Conservation (phyloP, 768 basidiomycete genomes). For the Sporobolomyces pararoseus region DNA sequence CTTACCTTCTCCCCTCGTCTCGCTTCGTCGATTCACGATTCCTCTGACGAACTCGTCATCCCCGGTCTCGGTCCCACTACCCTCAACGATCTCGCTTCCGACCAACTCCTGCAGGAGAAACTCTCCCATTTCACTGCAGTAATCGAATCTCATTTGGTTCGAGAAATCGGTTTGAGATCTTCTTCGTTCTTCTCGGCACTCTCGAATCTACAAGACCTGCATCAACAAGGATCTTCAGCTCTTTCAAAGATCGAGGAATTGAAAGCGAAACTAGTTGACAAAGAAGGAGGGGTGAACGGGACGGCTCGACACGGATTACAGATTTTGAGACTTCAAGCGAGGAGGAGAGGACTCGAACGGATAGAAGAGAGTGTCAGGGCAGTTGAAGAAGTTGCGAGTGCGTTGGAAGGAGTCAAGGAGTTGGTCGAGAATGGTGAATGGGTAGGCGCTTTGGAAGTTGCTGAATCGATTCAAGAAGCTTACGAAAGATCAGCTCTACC, state of each 20-base stretch:
- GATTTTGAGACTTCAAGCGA: conserved; percentile 57
- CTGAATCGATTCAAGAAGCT: conserved; percentile 61
- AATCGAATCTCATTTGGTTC: conserved; percentile 87
- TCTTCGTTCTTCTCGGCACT: conserved; percentile 95
- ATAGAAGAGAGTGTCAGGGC: conserved; percentile 52
- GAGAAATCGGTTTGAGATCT: conserved; percentile 84
- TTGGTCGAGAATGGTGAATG: conserved; percentile 83
- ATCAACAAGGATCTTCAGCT: conserved; percentile 80
- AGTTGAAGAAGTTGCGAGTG: conserved; percentile 62
- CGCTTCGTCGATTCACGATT: background rate
- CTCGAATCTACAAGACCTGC: conserved; percentile 85
- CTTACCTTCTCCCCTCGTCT: conserved; percentile 28
- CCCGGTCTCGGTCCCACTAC: conserved; percentile 32
- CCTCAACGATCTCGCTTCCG: conserved; percentile 31
- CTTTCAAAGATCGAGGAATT: conserved; percentile 70
- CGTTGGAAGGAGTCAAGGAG: conserved; percentile 69
- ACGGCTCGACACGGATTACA: conserved; percentile 73
- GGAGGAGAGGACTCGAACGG: conserved; percentile 61
- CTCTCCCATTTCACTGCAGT: conserved; percentile 89
- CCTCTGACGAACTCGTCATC: background rate
- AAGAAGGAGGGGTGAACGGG: conserved; percentile 56
- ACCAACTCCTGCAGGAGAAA: conserved; percentile 75
- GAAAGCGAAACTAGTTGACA: conserved; percentile 65
- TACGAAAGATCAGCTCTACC: conserved; percentile 18
- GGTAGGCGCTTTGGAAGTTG: conserved; percentile 73